These are phyloP conservation scores for Chaetoceros tenuissimus DNA, from an alignment of 108 stramenopile species.

Conservation along the genomic window DNA sequence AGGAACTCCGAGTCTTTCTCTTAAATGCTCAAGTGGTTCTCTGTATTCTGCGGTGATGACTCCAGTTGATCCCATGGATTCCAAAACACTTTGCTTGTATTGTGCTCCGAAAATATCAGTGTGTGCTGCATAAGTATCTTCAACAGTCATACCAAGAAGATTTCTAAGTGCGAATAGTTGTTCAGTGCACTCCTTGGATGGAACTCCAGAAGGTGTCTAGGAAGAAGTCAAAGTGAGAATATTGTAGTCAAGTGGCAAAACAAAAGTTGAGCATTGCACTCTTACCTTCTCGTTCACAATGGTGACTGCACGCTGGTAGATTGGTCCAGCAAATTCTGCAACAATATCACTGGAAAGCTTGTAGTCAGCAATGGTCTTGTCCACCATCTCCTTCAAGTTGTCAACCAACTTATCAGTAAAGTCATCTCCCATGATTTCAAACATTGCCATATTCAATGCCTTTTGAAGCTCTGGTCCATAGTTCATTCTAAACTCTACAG, in stretches of 20 bases:
- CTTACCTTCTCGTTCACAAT: slow-evolving; percentile 23
- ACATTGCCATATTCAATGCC: slow-evolving; percentile 36
- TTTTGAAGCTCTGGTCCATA: slow-evolving; percentile 73
- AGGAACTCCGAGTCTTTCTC: slow-evolving; percentile 58
- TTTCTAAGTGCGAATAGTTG: slow-evolving; percentile 48
- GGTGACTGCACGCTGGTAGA: slow-evolving; percentile 59
- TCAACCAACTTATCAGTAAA: slow-evolving; percentile 52
- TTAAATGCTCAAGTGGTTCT: slow-evolving; percentile 52
- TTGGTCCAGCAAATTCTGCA: slow-evolving; percentile 37
- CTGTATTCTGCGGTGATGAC: slow-evolving; percentile 73
- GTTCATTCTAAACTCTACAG: slow-evolving; percentile 36
- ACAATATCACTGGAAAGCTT: slow-evolving; percentile 52
- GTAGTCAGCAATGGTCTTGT: slow-evolving; percentile 38
- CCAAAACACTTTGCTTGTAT: slow-evolving; percentile 70
- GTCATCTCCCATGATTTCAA: slow-evolving; percentile 54
- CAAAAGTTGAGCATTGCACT: slow-evolving; percentile 9
- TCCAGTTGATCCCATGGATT: slow-evolving; percentile 81
- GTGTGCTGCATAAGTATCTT: slow-evolving; percentile 46
- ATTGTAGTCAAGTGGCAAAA: background rate
- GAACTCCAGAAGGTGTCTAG: slow-evolving; percentile 57
- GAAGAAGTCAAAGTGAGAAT: background rate
- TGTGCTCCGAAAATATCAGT: slow-evolving; percentile 53
- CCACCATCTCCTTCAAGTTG: slow-evolving; percentile 52
- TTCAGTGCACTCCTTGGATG: slow-evolving; percentile 45
- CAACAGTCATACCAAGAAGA: slow-evolving; percentile 39